Evolutionary conservation across 768 basidiomycete species (phyloP).

Genomic region (Leccinum olivaceopallidum): DNA sequence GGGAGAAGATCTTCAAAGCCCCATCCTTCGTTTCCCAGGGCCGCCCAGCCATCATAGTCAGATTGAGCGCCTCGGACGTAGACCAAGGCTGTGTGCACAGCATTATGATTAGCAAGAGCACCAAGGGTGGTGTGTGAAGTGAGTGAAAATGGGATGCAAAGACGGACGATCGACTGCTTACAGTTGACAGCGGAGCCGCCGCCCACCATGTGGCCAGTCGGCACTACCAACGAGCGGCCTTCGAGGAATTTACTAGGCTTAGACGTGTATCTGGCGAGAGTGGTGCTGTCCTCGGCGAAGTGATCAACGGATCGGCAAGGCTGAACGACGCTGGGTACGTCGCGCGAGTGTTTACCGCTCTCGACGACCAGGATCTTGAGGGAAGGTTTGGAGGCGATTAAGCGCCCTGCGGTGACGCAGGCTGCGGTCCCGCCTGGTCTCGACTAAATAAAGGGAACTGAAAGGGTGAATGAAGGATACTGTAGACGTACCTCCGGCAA

Average conservation of each 20-base stretch:
- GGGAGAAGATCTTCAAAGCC: constrained; percentile 57
- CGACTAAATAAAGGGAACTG: not conserved
- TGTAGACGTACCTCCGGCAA: not conserved
- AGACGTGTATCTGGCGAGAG: constrained; percentile 42
- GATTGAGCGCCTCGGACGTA: constrained; percentile 61
- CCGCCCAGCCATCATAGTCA: constrained; percentile 63
- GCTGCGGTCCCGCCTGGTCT: not conserved
- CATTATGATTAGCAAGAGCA: not conserved
- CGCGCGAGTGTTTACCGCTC: not conserved
- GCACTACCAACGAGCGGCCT: constrained; percentile 46
- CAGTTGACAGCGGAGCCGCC: constrained; percentile 67
- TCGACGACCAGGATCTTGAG: not conserved
- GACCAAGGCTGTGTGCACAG: constrained; percentile 37
- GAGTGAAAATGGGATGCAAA: not conserved
- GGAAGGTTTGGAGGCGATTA: not conserved
- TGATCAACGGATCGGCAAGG: not conserved
- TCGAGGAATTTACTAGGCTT: constrained; percentile 43
- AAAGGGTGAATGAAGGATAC: not conserved
- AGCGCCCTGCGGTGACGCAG: not conserved
- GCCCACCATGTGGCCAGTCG: constrained; percentile 52
- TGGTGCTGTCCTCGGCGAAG: constrained; percentile 34
- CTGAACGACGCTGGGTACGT: not conserved
- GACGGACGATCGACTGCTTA: constrained; percentile 24
- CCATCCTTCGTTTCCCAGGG: constrained; percentile 60
- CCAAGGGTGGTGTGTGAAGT: not conserved